phyloP scores from a whole-genome alignment of 192 early-diverging fungal genomes.

The Coemansia sp. region DNA sequence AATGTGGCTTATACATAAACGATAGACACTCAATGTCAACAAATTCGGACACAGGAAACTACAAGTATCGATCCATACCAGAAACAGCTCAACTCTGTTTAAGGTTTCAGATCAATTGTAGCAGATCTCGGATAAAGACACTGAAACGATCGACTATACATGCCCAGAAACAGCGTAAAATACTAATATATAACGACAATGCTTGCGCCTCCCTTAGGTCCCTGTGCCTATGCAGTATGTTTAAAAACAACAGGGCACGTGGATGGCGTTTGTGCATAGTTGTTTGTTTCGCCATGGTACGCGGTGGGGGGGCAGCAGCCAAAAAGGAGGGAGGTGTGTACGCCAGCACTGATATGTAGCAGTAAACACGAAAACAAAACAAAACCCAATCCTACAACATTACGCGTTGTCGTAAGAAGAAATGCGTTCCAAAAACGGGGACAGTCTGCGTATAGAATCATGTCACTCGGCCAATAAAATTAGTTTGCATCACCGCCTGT shows the following conservation, averaged over 20 bases:
- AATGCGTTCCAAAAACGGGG: not conserved
- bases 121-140: not conserved
- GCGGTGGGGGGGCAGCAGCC: not conserved
- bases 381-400: not conserved
- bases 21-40: not conserved
- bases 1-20: not conserved
- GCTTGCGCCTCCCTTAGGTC: not conserved
- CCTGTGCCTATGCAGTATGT: not conserved
- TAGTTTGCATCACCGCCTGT: no score
- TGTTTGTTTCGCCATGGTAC: not conserved
- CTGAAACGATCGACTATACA: not conserved
- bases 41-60: not conserved
- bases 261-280: not conserved
- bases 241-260: not conserved
- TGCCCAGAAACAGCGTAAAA: not conserved
- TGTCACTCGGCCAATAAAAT: not conserved
- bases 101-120: not conserved
- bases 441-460: not conserved
- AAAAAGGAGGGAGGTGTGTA: not conserved
- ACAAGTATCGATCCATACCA: not conserved
- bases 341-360: not conserved
- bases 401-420: not conserved
- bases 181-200: not conserved
- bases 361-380: conserved; percentile 7
- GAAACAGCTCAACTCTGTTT: not conserved